These are phyloP conservation scores for Rhodotorula babjevae DNA, from an alignment of 768 basidiomycete species.

Conservation along the genomic window DNA sequence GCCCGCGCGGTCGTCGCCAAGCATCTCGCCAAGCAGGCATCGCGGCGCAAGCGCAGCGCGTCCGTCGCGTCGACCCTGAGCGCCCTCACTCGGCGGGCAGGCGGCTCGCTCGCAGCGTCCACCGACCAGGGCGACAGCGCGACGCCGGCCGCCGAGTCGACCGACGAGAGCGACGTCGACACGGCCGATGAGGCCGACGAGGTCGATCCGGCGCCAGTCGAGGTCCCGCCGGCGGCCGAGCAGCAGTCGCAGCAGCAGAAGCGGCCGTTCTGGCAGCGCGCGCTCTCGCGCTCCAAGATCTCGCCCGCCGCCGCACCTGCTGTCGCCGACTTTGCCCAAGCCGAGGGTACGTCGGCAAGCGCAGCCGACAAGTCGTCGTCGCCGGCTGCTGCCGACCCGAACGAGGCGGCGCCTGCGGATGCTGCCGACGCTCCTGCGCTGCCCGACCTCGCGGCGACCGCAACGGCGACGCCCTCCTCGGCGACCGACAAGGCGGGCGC, in stretches of 20 bases:
- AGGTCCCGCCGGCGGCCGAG: background rate
- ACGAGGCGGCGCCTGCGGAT: background rate
- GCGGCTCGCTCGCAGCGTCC: too few relatives aligned
- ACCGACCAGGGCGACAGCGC: background rate
- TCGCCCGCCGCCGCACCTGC: background rate
- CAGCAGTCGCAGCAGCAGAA: background rate
- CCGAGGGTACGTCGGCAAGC: background rate
- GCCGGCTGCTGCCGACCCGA: background rate
- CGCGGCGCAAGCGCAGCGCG: background rate
- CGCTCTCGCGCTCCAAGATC: constrained; percentile 2
- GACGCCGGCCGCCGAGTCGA: background rate
- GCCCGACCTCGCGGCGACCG: constrained; percentile 2
- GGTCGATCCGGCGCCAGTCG: constrained; percentile 11
- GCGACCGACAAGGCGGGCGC: background rate
- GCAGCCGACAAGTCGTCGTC: background rate
- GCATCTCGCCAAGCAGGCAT: constrained; percentile 13
- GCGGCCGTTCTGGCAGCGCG: constrained; percentile 25
- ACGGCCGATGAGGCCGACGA: constrained; percentile 27
- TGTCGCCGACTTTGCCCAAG: background rate
- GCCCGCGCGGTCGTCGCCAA: constrained; percentile 17
- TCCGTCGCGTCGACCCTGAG: background rate
- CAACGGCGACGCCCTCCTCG: background rate
- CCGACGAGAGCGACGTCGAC: constrained; percentile 2
- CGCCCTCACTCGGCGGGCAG: background rate
- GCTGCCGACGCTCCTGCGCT: background rate